These are phyloP conservation scores for Naganishia albida DNA, from an alignment of 1,284 basidiomycete species.

Conservation along the genomic window DNA sequence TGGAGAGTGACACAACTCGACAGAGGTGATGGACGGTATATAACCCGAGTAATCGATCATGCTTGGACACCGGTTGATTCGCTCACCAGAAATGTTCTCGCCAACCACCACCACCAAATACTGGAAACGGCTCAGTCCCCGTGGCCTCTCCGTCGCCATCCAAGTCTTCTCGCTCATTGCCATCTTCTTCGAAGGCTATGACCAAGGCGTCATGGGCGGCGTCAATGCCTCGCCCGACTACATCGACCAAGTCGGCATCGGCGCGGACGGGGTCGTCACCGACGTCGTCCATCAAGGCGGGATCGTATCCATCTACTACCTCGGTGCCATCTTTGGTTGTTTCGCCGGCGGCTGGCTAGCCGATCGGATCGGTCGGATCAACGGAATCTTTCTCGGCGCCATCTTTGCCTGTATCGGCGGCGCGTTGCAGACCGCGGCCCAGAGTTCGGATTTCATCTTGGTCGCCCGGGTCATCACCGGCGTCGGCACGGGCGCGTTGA, in stretches of 20 bases:
- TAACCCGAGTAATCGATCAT: no score
- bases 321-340: constrained; percentile 44
- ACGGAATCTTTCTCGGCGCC: constrained; percentile 34
- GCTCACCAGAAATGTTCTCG: constrained; percentile 10
- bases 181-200: constrained; percentile 43
- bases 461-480: constrained; percentile 49
- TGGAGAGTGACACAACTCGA: no score
- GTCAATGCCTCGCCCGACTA: constrained; percentile 41
- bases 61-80: no score
- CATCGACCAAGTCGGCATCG: constrained; percentile 38
- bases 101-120: constrained; percentile 27
- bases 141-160: constrained; percentile 37
- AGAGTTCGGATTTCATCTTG: constrained; percentile 56
- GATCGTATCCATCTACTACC: constrained; percentile 38
- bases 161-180: constrained; percentile 40
- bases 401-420: constrained; percentile 39
- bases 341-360: constrained; percentile 40
- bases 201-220: constrained; percentile 39
- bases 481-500: constrained; percentile 44
- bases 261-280: constrained; percentile 36
- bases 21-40: no score
- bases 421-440: constrained; percentile 38
- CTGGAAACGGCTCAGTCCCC: constrained; percentile 36
- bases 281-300: constrained; percentile 27
- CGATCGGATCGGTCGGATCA: constrained; percentile 41